Conservation (phyloP, 768 basidiomycete genomes). For the Suillus decipiens region DNA sequence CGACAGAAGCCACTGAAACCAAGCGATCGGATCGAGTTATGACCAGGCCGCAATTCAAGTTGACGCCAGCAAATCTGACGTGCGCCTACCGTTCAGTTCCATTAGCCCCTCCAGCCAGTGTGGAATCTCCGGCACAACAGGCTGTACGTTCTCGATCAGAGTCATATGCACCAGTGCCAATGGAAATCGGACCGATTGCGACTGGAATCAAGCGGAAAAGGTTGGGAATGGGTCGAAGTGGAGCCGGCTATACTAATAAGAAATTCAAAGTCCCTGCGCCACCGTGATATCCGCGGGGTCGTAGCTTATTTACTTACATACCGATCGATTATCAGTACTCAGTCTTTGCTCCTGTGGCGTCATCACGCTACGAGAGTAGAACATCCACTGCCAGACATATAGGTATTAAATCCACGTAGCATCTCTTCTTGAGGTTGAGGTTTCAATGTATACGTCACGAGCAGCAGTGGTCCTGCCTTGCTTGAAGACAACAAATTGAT, state of each 20-base stretch:
- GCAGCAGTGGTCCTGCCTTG: not conserved
- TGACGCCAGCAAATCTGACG: not conserved
- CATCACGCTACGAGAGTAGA: not conserved
- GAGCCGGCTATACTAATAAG: constrained; percentile 60
- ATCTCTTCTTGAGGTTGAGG: not conserved
- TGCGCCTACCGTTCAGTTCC: not conserved
- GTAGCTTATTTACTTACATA: constrained; percentile 1
- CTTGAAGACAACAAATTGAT: not conserved
- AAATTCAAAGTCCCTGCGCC: constrained; percentile 62
- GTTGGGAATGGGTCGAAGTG: constrained; percentile 60
- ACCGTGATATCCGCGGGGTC: constrained; percentile 2
- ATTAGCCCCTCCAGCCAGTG: not conserved
- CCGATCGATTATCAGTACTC: not conserved
- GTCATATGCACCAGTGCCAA: not conserved
- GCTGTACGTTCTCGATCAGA: constrained; percentile 2
- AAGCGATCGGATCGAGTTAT: not conserved
- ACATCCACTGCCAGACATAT: not conserved
- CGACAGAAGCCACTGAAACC: not conserved
- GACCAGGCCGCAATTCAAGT: not conserved
- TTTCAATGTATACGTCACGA: not conserved
- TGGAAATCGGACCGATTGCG: not conserved
- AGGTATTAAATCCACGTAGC: not conserved
- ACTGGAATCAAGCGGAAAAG: constrained; percentile 53
- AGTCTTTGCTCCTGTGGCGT: not conserved
- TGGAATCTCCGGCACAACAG: not conserved